phyloP scores from a whole-genome alignment of 2,329 filamentous ascomycete species.

The Alternaria dauci region DNA sequence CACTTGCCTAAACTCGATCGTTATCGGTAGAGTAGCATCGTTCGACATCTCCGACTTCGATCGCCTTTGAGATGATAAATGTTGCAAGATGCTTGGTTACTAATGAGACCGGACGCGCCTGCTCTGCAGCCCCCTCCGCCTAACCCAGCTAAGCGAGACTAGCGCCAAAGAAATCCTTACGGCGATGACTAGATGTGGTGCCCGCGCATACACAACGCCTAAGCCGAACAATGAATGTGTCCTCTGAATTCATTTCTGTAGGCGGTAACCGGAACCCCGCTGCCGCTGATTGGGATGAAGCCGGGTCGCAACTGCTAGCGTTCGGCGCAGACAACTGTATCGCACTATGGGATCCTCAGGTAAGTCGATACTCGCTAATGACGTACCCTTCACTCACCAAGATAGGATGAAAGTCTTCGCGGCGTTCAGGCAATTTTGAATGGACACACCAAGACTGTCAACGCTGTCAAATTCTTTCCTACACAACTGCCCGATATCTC shows the following conservation, averaged over 20 bases:
- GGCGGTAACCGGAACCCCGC: conserved; percentile 91
- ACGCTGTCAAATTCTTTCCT: conserved; percentile 81
- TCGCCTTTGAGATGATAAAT: background rate
- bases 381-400: conserved; percentile 20
- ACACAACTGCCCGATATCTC: conserved; percentile 57
- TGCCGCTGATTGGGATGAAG: conserved; percentile 84
- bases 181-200: conserved; percentile 29
- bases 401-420: conserved; percentile 53
- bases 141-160: conserved; percentile 37
- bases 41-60: conserved; percentile 33
- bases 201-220: conserved; percentile 24
- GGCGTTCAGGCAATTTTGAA: conserved; percentile 74
- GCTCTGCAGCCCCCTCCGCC: conserved; percentile 6
- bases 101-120: conserved; percentile 11
- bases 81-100: background rate
- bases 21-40: conserved; percentile 62
- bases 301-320: conserved; percentile 72
- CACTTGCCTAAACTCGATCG: conserved; percentile 73
- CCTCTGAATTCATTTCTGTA: conserved; percentile 68
- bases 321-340: conserved; percentile 91
- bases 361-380: conserved; percentile 56
- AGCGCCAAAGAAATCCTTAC: conserved; percentile 43
- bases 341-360: conserved; percentile 83
- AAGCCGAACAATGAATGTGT: conserved; percentile 40
- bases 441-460: conserved; percentile 82